Conservation (phyloP, 352 stramenopile species). For the Phytopythium ostracodes region DNA sequence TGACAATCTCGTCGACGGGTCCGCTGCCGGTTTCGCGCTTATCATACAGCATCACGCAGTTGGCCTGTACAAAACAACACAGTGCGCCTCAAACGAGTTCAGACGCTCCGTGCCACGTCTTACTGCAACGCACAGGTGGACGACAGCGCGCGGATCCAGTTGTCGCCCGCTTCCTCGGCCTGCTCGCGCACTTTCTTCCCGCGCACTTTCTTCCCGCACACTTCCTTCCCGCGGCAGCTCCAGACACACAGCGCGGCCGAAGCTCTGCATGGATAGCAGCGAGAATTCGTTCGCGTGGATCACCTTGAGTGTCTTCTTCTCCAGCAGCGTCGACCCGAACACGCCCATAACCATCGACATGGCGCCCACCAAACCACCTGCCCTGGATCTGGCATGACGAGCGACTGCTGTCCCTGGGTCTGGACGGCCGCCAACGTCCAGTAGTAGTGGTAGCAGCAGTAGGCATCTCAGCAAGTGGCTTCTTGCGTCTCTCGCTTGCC, state of each 20-base stretch:
- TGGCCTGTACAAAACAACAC: too few relatives aligned
- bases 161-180: slow-evolving; percentile 38
- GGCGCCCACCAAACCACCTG: slow-evolving; percentile 50
- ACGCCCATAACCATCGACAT: slow-evolving; percentile 81
- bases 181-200: slow-evolving; percentile 28
- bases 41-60: too few relatives aligned
- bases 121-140: too few relatives aligned
- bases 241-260: slow-evolving; percentile 94
- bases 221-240: slow-evolving; percentile 91
- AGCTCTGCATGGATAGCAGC: slow-evolving; percentile 93
- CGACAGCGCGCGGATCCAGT: too few relatives aligned
- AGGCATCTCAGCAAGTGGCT: too few relatives aligned
- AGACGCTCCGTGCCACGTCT: too few relatives aligned
- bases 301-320: slow-evolving; percentile 68
- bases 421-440: slow-evolving; percentile 84
- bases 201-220: too few relatives aligned
- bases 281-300: slow-evolving; percentile 90
- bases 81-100: too few relatives aligned
- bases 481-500: too few relatives aligned
- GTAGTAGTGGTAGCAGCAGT: too few relatives aligned
- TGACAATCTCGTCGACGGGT: too few relatives aligned
- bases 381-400: slow-evolving; percentile 7
- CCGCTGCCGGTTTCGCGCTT: too few relatives aligned
- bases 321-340: slow-evolving; percentile 80
- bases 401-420: slow-evolving; percentile 22